These are phyloP conservation scores for Paspalum vaginatum DNA, from an alignment of 176 grass and related monocot species.

Conservation along the genomic window DNA sequence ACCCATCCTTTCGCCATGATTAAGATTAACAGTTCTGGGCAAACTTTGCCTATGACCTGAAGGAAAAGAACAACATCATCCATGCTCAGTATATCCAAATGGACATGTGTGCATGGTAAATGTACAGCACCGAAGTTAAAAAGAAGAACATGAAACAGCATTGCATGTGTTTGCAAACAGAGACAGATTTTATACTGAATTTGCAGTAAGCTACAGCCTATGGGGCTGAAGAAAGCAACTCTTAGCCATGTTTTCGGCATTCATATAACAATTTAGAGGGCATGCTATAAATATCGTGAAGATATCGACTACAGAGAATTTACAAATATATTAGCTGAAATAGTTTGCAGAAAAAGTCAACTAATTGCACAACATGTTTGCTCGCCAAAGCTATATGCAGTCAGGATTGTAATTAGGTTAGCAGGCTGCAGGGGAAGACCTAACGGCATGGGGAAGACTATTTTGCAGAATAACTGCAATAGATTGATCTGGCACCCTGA, in stretches of 20 bases:
- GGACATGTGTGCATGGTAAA: neutral
- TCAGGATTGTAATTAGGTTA: neutral
- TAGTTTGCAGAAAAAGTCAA: neutral
- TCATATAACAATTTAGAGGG: neutral
- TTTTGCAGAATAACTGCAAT: no score
- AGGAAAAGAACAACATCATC: conserved; percentile 23
- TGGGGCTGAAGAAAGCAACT: neutral
- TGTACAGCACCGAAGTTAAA: conserved; percentile 14
- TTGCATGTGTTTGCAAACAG: neutral
- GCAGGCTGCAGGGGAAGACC: neutral
- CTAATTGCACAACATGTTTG: neutral
- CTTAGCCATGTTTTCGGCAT: conserved; percentile 6
- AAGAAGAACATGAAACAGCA: neutral
- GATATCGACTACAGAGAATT: neutral
- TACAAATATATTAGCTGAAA: neutral
- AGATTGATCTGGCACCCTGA: no score
- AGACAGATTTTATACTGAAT: conserved; percentile 2
- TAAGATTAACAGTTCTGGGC: conserved; percentile 27
- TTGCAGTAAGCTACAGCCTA: neutral
- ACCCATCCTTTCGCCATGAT: conserved; percentile 57
- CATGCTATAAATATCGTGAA: neutral
- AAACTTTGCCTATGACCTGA: conserved; percentile 44
- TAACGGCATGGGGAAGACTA: neutral
- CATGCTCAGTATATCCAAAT: conserved; percentile 5
- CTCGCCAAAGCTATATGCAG: neutral